These are phyloP conservation scores for Hylodesmum podocarpum DNA, from an alignment of 306 rosid genomes.

Conservation along the genomic window DNA sequence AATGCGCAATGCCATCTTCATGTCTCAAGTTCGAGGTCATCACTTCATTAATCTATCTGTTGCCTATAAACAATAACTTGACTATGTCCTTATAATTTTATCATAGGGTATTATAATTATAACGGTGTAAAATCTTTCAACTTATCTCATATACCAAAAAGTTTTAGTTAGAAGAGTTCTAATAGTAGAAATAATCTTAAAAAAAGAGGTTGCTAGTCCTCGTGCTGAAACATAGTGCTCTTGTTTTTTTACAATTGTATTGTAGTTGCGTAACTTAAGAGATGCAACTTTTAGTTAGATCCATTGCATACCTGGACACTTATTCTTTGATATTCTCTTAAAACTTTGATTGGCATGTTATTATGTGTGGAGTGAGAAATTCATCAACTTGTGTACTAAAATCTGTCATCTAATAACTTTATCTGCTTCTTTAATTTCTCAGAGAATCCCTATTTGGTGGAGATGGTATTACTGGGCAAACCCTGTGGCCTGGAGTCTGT, in stretches of 20 bases:
- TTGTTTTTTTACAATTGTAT: background rate
- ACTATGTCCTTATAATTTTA: background rate
- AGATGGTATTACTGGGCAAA: constrained; percentile 99
- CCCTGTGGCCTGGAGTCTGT: constrained; percentile 92
- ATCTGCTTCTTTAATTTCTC: constrained; percentile 35
- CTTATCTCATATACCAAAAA: background rate
- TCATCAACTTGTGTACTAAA: background rate
- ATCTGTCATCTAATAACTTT: background rate
- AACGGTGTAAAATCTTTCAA: background rate
- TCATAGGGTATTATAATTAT: too few species aligned
- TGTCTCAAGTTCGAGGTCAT: too few species aligned
- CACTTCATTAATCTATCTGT: background rate
- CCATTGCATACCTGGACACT: background rate
- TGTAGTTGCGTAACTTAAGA: background rate
- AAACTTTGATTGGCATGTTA: constrained; percentile 9
- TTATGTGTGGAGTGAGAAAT: background rate
- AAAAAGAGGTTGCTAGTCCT: too few species aligned
- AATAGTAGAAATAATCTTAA: too few species aligned
- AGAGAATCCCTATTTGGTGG: constrained; percentile 99
- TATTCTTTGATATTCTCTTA: background rate
- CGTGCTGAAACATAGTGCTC: too few species aligned
- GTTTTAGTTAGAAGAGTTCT: too few species aligned
- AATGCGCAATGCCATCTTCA: too few species aligned
- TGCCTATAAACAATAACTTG: background rate
- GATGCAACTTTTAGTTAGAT: background rate